Base-by-base conservation (phyloP, 2,329 filamentous ascomycete genomes). In the Diaporthe humulicola region DNA sequence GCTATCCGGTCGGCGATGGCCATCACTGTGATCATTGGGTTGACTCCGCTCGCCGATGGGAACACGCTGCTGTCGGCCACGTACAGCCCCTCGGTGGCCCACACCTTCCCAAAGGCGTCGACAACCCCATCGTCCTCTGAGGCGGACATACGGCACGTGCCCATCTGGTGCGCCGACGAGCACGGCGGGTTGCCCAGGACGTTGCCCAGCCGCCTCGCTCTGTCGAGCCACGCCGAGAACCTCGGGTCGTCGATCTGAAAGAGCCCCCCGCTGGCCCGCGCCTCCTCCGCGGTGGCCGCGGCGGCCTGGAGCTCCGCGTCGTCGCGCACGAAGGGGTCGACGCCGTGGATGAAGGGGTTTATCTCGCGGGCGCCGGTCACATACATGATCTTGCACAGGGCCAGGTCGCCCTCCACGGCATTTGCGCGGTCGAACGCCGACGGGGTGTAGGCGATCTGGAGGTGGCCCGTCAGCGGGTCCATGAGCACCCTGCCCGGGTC, bases 21-120 rank as follows among this genome's bases (percentile, higher is more conserved):
- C 94, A 96, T 95, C 74, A 87, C 88, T 17, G 93, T 95, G 57
- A 95, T 86, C 94, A 96, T 96, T 17, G 94, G 94, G 81, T 96
- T 96, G 40, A 95, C 93, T 1, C 94, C 94, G 81, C 91, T 94
- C 15, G 93, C 93, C 73, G 90, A 93, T 1, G 93, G 94, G 76
- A 96, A 93, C 15, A 95, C 91, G 81, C 92, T 95, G 58, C 93
- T 91, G 82, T 96, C 94, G 14, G 92, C 90, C 25, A 96, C 90
- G 80, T 91, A 95, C 78, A 96, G 80, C 0, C 88, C 89, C 78
- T 91, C 84, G 0, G 86, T 87, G 1, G 90, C 93, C 92, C 93
- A 96, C 9, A 95, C 90, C 76, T 82, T 86, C 2, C 91, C 91
- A 75, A 82, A 84, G 4, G 85, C 81, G 79, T 92, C 89, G 3